Evolutionary conservation across 2,329 filamentous ascomycete species (phyloP).

Genomic region (Thelonectria blattea): DNA sequence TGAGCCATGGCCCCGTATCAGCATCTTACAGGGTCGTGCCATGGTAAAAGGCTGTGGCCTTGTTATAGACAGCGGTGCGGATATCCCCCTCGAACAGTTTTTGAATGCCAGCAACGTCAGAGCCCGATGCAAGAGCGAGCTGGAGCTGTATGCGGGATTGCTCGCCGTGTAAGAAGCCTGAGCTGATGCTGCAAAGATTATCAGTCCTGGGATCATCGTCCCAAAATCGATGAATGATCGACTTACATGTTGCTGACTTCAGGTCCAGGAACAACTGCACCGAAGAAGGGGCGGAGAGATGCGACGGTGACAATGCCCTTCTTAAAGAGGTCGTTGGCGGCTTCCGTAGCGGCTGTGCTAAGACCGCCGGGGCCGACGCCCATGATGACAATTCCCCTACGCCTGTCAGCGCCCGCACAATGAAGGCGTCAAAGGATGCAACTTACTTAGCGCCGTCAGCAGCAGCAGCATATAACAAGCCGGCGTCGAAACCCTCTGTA

Average conservation of each 20-base stretch:
- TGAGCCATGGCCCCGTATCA: not conserved
- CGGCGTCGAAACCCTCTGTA: slow-evolving; percentile 1
- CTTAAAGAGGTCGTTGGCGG: not conserved
- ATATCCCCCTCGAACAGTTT: slow-evolving; percentile 1
- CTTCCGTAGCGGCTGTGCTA: not conserved
- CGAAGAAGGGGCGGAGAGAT: not conserved
- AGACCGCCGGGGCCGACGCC: slow-evolving; percentile 1
- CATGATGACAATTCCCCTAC: slow-evolving; percentile 4
- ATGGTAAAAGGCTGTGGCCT: not conserved
- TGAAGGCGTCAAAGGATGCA: not conserved
- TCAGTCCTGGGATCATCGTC: not conserved
- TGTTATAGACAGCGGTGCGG: not conserved
- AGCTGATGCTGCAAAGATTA: not conserved
- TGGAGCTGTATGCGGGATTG: slow-evolving; percentile 4
- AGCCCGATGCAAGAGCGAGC: slow-evolving; percentile 4
- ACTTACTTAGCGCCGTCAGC: slow-evolving; percentile 4
- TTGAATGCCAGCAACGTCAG: not conserved
- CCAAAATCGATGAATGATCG: not conserved
- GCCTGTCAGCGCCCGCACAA: not conserved
- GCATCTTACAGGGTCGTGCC: not conserved
- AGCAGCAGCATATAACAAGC: not conserved
- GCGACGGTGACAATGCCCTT: slow-evolving; percentile 1
- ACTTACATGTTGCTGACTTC: not conserved
- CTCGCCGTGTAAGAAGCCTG: not conserved
- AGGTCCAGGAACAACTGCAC: slow-evolving; percentile 1